These are phyloP conservation scores for Solanum etuberosum DNA, from an alignment of 257 asterid genomes.

Conservation along the genomic window DNA sequence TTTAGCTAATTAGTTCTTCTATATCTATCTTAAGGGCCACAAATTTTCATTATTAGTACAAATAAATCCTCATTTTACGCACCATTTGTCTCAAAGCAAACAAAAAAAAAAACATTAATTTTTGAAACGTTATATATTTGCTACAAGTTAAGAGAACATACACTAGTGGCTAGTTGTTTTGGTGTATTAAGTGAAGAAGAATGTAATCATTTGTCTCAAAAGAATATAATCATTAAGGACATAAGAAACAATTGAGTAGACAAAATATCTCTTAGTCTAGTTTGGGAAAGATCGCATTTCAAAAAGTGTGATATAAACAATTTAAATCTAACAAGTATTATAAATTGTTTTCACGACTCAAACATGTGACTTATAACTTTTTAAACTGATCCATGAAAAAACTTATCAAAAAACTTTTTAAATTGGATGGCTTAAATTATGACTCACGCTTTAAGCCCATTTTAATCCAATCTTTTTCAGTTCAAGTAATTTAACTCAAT, in stretches of 20 bases:
- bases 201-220: not conserved
- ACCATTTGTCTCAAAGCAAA: not conserved
- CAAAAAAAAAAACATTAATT: not conserved
- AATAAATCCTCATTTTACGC: not conserved
- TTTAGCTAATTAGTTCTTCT: not conserved
- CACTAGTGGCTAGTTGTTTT: not conserved
- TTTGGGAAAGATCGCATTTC: not conserved
- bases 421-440: not conserved
- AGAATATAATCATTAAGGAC: not conserved
- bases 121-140: not conserved
- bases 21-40: not conserved
- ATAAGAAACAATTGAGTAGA: not conserved
- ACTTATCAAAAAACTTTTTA: not conserved
- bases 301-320: not conserved
- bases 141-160: not conserved
- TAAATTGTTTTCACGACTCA: rapidly evolving
- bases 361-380: not conserved
- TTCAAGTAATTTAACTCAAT: not conserved
- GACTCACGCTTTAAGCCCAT: not conserved
- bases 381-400: not conserved
- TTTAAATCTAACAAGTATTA: not conserved
- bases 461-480: not conserved
- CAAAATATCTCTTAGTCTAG: not conserved
- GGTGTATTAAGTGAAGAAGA: not conserved
- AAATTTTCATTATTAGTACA: not conserved